These are phyloP conservation scores for Arachnomyces sp. DNA, from an alignment of 2,329 filamentous ascomycete genomes.

Conservation along the genomic window DNA sequence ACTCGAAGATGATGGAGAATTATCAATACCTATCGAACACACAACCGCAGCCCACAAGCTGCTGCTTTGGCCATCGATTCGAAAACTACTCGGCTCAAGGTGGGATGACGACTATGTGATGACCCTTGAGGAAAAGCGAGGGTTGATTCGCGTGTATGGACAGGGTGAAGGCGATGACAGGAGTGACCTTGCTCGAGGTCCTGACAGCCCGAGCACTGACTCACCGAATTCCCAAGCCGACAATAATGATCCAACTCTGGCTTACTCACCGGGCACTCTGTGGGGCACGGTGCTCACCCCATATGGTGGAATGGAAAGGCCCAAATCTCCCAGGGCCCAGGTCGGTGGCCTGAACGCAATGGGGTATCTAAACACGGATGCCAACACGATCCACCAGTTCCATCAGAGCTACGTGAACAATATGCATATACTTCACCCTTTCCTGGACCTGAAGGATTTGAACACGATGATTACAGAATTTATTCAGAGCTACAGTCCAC, in stretches of 20 bases:
- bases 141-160: constrained; percentile 67
- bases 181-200: constrained; percentile 39
- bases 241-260: constrained; percentile 25
- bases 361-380: constrained; percentile 49
- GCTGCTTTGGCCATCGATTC: constrained; percentile 63
- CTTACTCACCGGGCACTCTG: constrained; percentile 39
- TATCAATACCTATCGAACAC: constrained; percentile 74
- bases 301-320: too few species aligned
- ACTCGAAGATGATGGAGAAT: constrained; percentile 46
- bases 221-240: constrained; percentile 18
- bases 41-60: constrained; percentile 83
- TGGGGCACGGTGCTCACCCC: constrained; percentile 44
- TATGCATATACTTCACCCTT: constrained; percentile 58
- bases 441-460: constrained; percentile 50
- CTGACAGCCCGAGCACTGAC: constrained; percentile 28
- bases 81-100: constrained; percentile 52
- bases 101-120: constrained; percentile 67
- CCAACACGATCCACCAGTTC: constrained; percentile 43
- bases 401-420: constrained; percentile 51
- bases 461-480: constrained; percentile 46
- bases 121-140: constrained; percentile 64
- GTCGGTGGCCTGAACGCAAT: constrained; percentile 43
- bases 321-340: constrained; percentile 19
- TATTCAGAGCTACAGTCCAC: constrained; percentile 39
- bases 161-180: constrained; percentile 66